These are phyloP conservation scores for Helotiales sp. DNA, from an alignment of 2,329 filamentous ascomycete species.

Conservation along the genomic window DNA sequence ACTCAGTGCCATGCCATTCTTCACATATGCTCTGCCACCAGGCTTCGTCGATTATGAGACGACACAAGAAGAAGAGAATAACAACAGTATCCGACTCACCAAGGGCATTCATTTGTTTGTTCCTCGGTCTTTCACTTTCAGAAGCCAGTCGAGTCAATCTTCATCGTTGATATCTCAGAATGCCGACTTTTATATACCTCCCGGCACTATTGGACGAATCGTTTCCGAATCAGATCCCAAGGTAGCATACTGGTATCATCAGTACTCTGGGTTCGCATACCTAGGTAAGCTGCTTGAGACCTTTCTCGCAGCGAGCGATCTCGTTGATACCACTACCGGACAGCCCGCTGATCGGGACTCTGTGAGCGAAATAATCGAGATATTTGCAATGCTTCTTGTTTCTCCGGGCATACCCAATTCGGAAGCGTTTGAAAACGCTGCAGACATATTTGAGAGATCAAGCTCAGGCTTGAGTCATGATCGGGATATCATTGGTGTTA, in stretches of 20 bases:
- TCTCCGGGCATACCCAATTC: slow-evolving; percentile 37
- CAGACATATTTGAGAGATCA: slow-evolving; percentile 59
- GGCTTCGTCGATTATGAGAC: slow-evolving; percentile 77
- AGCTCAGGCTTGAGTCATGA: slow-evolving; percentile 60
- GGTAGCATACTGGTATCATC: slow-evolving; percentile 74
- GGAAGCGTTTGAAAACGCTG: slow-evolving; percentile 44
- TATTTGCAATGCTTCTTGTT: slow-evolving; percentile 74
- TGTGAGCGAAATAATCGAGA: slow-evolving; percentile 72
- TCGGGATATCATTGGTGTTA: slow-evolving; percentile 76
- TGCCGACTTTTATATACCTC: slow-evolving; percentile 64
- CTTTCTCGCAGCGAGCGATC: slow-evolving; percentile 60
- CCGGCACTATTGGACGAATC: slow-evolving; percentile 71
- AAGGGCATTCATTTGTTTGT: slow-evolving; percentile 68
- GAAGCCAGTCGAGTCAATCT: slow-evolving; percentile 11
- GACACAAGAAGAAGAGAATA: slow-evolving; percentile 83
- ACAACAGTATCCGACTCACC: slow-evolving; percentile 74
- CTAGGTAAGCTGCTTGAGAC: slow-evolving; percentile 78
- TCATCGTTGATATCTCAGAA: slow-evolving; percentile 41
- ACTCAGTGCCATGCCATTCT: slow-evolving; percentile 54
- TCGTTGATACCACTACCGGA: slow-evolving; percentile 51
- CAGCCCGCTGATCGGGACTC: slow-evolving; percentile 60
- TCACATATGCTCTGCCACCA: slow-evolving; percentile 78
- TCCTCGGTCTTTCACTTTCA: slow-evolving; percentile 41
- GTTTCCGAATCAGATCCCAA: slow-evolving; percentile 69
- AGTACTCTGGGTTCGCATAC: slow-evolving; percentile 80